Evolutionary conservation across 2,329 filamentous ascomycete genomes (phyloP).

Genomic region (Colletotrichum sidae): DNA sequence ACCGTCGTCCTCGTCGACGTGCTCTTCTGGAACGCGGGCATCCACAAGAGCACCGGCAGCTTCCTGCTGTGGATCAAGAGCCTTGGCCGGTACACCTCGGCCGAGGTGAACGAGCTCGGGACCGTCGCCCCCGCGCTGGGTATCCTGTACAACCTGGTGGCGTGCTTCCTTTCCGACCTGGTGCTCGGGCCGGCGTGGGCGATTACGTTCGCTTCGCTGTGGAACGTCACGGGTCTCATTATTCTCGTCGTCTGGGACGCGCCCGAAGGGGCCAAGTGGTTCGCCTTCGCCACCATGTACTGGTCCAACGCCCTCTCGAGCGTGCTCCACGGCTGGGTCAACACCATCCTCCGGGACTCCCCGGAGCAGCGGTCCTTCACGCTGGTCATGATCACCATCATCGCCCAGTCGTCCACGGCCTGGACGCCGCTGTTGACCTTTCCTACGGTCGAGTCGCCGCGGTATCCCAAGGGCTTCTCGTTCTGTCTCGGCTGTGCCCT

Average conservation of each 20-base stretch:
- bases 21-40: slow-evolving; percentile 62
- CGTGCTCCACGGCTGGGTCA: slow-evolving; percentile 34
- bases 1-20: slow-evolving; percentile 50
- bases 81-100: slow-evolving; percentile 55
- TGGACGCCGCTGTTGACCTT: slow-evolving; percentile 68
- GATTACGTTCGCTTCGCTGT: slow-evolving; percentile 29
- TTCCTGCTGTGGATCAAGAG: slow-evolving; percentile 55
- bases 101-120: slow-evolving; percentile 64
- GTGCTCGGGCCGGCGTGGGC: slow-evolving; percentile 48
- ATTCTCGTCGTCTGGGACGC: slow-evolving; percentile 68
- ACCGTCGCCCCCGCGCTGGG: slow-evolving; percentile 31
- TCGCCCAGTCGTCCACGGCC: slow-evolving; percentile 65
- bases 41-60: slow-evolving; percentile 49
- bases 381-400: slow-evolving; percentile 43
- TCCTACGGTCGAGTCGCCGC: slow-evolving; percentile 55
- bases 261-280: slow-evolving; percentile 65
- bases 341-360: slow-evolving; percentile 31
- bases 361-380: slow-evolving; percentile 34
- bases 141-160: slow-evolving; percentile 26
- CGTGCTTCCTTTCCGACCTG: slow-evolving; percentile 33
- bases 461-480: slow-evolving; percentile 58
- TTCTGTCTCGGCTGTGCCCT: slow-evolving; percentile 43
- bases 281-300: slow-evolving; percentile 56
- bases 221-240: slow-evolving; percentile 26
- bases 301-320: slow-evolving; percentile 32